Conservation (phyloP, 768 basidiomycete genomes). For the Russula olivacea region DNA sequence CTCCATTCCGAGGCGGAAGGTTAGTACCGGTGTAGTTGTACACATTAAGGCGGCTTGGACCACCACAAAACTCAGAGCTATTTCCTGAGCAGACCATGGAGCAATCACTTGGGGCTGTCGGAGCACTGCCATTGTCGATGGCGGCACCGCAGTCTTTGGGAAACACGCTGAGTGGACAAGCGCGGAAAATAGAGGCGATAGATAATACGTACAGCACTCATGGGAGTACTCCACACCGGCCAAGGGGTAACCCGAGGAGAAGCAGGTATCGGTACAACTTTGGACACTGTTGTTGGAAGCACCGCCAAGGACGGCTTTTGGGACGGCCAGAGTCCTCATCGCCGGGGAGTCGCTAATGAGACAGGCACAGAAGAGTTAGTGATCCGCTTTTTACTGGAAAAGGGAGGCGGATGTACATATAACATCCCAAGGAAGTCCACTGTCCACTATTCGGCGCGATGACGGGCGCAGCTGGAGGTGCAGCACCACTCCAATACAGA, state of each 20-base stretch:
- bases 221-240: conserved; percentile 40
- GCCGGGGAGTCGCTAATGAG: conserved; percentile 33
- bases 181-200: neutral
- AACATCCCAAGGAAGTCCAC: conserved; percentile 73
- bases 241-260: conserved; percentile 42
- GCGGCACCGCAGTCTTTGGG: conserved; percentile 45
- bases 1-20: conserved; percentile 29
- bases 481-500: conserved; percentile 55
- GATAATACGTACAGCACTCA: conserved; percentile 45
- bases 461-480: conserved; percentile 50
- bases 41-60: conserved; percentile 56
- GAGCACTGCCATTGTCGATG: conserved; percentile 44
- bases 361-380: conserved; percentile 2
- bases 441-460: conserved; percentile 51
- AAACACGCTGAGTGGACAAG: neutral
- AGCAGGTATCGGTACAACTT: conserved; percentile 57
- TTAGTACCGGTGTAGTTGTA: conserved; percentile 67
- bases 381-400: conserved; percentile 6
- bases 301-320: conserved; percentile 30
- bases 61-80: conserved; percentile 63
- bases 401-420: conserved; percentile 41
- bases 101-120: conserved; percentile 48
- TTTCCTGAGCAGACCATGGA: conserved; percentile 63
- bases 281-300: conserved; percentile 47
- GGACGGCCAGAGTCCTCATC: conserved; percentile 33